These are phyloP conservation scores for Fusarium tuaranense DNA, from an alignment of 2,329 filamentous ascomycete genomes.

Conservation along the genomic window DNA sequence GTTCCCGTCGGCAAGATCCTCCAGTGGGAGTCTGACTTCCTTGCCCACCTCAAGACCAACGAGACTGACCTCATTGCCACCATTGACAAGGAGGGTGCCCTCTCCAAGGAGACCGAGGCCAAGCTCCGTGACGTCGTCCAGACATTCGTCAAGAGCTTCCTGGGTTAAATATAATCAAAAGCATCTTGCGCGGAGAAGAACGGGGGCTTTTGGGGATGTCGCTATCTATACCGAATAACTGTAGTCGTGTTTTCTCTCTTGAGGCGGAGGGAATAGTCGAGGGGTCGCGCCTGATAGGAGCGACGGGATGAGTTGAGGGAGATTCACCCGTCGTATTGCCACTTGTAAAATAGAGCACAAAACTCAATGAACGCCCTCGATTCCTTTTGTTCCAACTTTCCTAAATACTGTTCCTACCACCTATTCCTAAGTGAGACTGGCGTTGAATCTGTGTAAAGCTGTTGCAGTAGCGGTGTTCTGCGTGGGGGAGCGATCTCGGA, in stretches of 20 bases:
- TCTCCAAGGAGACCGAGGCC: constrained; percentile 93
- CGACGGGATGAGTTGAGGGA: constrained; percentile 57
- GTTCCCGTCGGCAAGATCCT: constrained; percentile 94
- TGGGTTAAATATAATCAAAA: constrained; percentile 59
- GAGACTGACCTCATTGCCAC: constrained; percentile 84
- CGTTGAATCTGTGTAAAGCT: background rate
- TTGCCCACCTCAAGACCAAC: constrained; percentile 91
- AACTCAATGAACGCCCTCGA: constrained; percentile 71
- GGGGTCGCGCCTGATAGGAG: constrained; percentile 61
- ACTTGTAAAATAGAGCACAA: constrained; percentile 74
- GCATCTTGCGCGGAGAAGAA: constrained; percentile 47
- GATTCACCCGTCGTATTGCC: constrained; percentile 63
- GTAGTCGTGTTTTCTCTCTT: constrained; percentile 61
- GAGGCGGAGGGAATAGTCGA: constrained; percentile 58
- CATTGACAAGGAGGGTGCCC: constrained; percentile 94
- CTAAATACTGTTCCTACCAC: background rate
- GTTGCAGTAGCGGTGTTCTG: background rate
- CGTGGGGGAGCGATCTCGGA: background rate
- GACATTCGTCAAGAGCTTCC: constrained; percentile 95
- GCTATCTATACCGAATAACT: constrained; percentile 62
- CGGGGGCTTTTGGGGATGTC: constrained; percentile 51
- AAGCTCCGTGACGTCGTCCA: constrained; percentile 82
- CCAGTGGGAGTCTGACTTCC: constrained; percentile 94
- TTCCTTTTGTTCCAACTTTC: constrained; percentile 64
- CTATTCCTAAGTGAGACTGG: background rate